These are phyloP conservation scores for Corylus heterophylla DNA, from an alignment of 306 rosid species.

Conservation along the genomic window DNA sequence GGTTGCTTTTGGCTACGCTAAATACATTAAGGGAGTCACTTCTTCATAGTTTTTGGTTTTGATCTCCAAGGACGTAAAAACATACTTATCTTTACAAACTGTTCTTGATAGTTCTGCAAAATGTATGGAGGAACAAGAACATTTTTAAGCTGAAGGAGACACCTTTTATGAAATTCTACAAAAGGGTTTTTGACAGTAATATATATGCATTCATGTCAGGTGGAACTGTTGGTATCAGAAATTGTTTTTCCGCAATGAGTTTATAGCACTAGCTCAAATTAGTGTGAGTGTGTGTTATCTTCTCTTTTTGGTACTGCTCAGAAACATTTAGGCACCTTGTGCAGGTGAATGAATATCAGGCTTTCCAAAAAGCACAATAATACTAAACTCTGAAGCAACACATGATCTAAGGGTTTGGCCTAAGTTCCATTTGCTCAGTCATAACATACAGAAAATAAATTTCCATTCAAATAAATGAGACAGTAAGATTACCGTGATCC, in stretches of 20 bases:
- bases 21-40: not conserved
- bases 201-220: no score
- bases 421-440: conserved; percentile 1
- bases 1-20: not conserved
- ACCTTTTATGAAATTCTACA: not conserved
- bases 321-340: not conserved
- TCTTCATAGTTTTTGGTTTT: not conserved
- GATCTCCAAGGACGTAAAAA: not conserved
- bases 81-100: not conserved
- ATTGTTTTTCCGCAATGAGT: no score
- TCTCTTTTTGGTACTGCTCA: not conserved
- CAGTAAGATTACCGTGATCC: conserved; percentile 70
- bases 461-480: conserved; percentile 2
- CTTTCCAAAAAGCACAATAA: not conserved
- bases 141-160: not conserved
- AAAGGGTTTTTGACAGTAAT: not conserved
- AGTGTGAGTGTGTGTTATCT: not conserved
- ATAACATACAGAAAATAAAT: not conserved
- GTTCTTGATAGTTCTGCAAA: not conserved
- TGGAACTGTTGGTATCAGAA: no score
- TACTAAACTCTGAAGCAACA: not conserved
- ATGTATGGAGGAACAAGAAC: not conserved
- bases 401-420: conserved; percentile 4
- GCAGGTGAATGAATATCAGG: not conserved
- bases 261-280: no score